Percentiles rank a stretch among this genome's conserved stretches.
phyloP scores from a whole-genome alignment of 371 early-diverging fungal species.

The Saksenaea oblongispora region DNA sequence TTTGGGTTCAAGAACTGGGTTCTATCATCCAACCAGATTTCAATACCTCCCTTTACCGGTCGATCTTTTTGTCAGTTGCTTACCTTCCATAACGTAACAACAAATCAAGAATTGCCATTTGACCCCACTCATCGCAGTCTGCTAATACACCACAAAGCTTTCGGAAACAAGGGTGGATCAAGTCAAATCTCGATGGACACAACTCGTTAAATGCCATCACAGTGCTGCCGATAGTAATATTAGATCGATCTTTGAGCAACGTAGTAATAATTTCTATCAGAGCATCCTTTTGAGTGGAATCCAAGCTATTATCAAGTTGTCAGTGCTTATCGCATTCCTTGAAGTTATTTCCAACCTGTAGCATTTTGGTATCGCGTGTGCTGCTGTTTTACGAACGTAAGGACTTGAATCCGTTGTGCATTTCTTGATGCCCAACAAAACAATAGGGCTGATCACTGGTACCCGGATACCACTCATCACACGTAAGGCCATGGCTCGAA shows the following conservation, averaged over 20 bases:
- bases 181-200: slow-evolving; percentile 82
- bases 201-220: slow-evolving; percentile 85
- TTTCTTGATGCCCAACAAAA: slow-evolving; percentile 86
- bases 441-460: slow-evolving; percentile 86
- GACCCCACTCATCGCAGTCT: slow-evolving; percentile 95
- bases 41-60: not conserved
- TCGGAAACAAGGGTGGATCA: slow-evolving; percentile 88
- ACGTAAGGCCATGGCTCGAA: slow-evolving; percentile 92
- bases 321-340: not conserved
- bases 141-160: slow-evolving; percentile 82
- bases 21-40: slow-evolving; percentile 21
- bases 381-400: slow-evolving; percentile 92
- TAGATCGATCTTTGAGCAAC: slow-evolving; percentile 83
- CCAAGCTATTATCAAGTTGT: slow-evolving; percentile 59
- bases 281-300: slow-evolving; percentile 73
- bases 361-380: slow-evolving; percentile 88
- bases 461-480: slow-evolving; percentile 95
- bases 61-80: not conserved
- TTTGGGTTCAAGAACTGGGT: slow-evolving; percentile 67
- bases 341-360: slow-evolving; percentile 48
- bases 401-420: slow-evolving; percentile 86
- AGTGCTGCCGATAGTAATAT: slow-evolving; percentile 85
- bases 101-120: slow-evolving; percentile 81
- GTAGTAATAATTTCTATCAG: slow-evolving; percentile 76
- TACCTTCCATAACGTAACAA: slow-evolving; percentile 81